Conservation (phyloP, 805 yeast species). For the Cyberlindnera subsufficiens region DNA sequence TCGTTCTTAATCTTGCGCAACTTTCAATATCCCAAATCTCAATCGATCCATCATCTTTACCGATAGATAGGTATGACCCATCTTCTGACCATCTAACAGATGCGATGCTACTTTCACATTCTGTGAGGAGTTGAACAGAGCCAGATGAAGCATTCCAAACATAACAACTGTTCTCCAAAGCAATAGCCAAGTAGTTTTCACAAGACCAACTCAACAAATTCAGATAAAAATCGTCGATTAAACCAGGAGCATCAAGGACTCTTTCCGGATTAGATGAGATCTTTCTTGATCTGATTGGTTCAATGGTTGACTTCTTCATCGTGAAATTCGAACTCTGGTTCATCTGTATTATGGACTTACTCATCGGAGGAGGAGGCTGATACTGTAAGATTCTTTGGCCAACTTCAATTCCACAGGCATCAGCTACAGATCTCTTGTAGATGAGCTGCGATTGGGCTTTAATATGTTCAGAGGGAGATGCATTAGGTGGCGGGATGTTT, state of each 20-base stretch:
- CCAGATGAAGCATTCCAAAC: constrained; percentile 91
- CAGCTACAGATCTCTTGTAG: constrained; percentile 81
- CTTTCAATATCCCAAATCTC: constrained; percentile 94
- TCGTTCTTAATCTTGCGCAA: constrained; percentile 65
- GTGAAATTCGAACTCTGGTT: constrained; percentile 17
- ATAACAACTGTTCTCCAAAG: constrained; percentile 75
- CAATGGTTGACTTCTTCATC: constrained; percentile 35
- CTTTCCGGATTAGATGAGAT: constrained; percentile 87
- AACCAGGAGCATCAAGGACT: constrained; percentile 93
- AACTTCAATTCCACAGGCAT: constrained; percentile 86
- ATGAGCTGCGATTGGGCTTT: constrained; percentile 37
- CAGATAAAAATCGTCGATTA: constrained; percentile 86
- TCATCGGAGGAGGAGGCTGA: constrained; percentile 76
- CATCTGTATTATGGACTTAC: constrained; percentile 21
- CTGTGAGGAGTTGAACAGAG: constrained; percentile 62
- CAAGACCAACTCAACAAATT: constrained; percentile 85
- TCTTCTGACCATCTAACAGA: constrained; percentile 90
- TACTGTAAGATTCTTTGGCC: constrained; percentile 80
- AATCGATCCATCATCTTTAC: constrained; percentile 73
- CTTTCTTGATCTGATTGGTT: constrained; percentile 65
- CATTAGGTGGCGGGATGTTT: constrained; percentile 37
- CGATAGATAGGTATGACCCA: constrained; percentile 79
- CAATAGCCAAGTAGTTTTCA: constrained; percentile 80
- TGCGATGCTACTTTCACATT: constrained; percentile 51
- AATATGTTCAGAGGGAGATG: constrained; percentile 38